Base-by-base conservation (phyloP, 2,329 filamentous ascomycete genomes). In the Blastomyces parvus region DNA sequence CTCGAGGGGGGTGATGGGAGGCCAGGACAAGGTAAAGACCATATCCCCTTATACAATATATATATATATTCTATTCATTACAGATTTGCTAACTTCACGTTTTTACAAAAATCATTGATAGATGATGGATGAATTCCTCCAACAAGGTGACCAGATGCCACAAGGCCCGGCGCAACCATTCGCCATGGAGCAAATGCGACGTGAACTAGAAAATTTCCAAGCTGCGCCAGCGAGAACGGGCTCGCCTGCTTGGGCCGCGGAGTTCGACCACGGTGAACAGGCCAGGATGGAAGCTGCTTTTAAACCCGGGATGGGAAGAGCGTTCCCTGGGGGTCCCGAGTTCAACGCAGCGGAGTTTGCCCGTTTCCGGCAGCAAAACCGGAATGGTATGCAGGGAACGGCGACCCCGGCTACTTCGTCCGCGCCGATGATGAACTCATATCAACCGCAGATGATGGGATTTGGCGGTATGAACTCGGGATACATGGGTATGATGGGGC, bases 51-150 rank as follows among this genome's bases (percentile, higher is more conserved):
- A 38, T 11, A 38, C 3, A 38, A 38, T 38, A 33, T 33, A 33
- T 33, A 33, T 33, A 33, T 33, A 33, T 33, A 22, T 22, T 46
- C 19, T 36, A 55, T 30, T 9, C 6, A 30, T 11, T 53, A 53
- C 19, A 38, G 25, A 46, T 46, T 60, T 62, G 38, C 38, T 38
- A 38, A 38, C 36, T 50, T 62, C 57, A 33, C 36, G 3, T 38
- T 40, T 57, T 3, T 40, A 7, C 14, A 38, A 8, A 33, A 30
- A 30, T 30, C 19, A 17, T 59, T 27, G 27, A 5, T 67, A 95
- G 90, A 91, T 93, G 88, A 90, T 96, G 86, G 91, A 95, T 72
- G 88, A 91, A 65, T 97, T 97, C 74, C 83, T 96, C 71, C 91
- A 96, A 73, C 88, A 94, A 72, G 85, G 84, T 62, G 86, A 80